Evolutionary conservation across 768 basidiomycete species (phyloP).

Genomic region (Glaciozyma martinii): DNA sequence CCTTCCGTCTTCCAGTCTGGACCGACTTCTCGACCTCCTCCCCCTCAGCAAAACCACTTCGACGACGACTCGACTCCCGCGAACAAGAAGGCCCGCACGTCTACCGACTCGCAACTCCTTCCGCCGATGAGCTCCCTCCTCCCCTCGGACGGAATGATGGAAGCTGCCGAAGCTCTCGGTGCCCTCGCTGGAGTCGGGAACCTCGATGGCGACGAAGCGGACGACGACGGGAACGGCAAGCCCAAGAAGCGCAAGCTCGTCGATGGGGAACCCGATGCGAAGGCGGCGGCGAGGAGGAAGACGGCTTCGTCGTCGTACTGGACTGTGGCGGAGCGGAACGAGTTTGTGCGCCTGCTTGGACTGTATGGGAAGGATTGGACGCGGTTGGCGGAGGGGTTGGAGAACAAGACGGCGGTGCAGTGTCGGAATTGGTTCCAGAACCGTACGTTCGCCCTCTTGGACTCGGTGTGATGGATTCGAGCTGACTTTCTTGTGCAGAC

Average conservation of each 20-base stretch:
- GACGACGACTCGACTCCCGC: constrained; percentile 5
- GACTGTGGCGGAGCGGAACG: constrained; percentile 57
- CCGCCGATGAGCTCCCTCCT: not conserved
- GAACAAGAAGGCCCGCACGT: not conserved
- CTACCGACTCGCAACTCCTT: not conserved
- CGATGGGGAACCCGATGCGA: not conserved
- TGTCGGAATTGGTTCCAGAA: constrained; percentile 37
- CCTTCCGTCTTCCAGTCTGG: constrained; percentile 4
- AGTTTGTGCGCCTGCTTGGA: constrained; percentile 53
- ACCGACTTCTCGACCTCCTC: not conserved
- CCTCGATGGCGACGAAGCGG: not conserved
- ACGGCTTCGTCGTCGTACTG: constrained; percentile 46
- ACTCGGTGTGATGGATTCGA: not conserved
- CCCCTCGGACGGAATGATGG: constrained; percentile 29
- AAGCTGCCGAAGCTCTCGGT: constrained; percentile 33
- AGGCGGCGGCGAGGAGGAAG: constrained; percentile 13
- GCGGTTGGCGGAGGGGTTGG: constrained; percentile 60
- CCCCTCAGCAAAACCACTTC: constrained; percentile 1
- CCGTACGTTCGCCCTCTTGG: not conserved
- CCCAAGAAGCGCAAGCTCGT: not conserved
- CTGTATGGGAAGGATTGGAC: constrained; percentile 60
- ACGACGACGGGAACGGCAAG: not conserved
- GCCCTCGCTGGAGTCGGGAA: constrained; percentile 13
- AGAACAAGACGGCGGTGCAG: constrained; percentile 42
- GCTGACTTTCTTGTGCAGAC: constrained; percentile 34